Base-by-base conservation (phyloP, 148 eudicot species). In the Tetragonia tetragonoides region DNA sequence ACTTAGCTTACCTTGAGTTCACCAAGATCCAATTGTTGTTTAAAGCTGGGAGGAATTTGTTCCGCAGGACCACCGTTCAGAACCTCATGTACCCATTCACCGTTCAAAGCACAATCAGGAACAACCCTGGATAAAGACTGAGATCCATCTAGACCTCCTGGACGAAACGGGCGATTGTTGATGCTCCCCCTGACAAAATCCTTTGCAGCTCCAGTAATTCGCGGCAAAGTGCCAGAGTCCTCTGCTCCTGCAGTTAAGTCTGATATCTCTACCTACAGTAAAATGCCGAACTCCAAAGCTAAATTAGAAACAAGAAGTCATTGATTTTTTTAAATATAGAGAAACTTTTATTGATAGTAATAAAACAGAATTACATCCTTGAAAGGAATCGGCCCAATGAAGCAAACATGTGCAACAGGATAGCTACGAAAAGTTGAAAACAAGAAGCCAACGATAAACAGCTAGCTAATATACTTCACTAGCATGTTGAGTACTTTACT, bases 141-240 rank as follows among this genome's bases (percentile, higher is more conserved):
- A 60, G 95, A 87, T 83, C 83, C 86, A 77, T 93, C 92, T 79
- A 95, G 82, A 75, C 99, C 99, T 64, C 99, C 99, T 39, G 99
- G 99, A 70, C 88, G 94, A 82, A 95, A 95, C 79, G 99, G 99
- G 56, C 99, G 99, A 80, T 78, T 93, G 78, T 84, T 89, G 74
- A 95, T 81, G 88, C 97, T 91, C 76, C 99, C 99, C 81, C 87
- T 91, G 4, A 95, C 97, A 85, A 91, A 93, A 81, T 95, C 99
- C 83, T 91, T 93, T 70, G 97, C 87, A 68, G 97, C 91, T 73
- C 99, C 99, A 74, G 84, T 84, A 64, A 95, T 90, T 70, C 97
- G 93, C 18, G 98, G 98, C 82, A 95, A 81, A 73, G 89, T 87
- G 74, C 88, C 92, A 79, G 95, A 86, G 78, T 86, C 90, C 75